Conservation (phyloP, 2,329 filamentous ascomycete species). For the Fusarium foetens region DNA sequence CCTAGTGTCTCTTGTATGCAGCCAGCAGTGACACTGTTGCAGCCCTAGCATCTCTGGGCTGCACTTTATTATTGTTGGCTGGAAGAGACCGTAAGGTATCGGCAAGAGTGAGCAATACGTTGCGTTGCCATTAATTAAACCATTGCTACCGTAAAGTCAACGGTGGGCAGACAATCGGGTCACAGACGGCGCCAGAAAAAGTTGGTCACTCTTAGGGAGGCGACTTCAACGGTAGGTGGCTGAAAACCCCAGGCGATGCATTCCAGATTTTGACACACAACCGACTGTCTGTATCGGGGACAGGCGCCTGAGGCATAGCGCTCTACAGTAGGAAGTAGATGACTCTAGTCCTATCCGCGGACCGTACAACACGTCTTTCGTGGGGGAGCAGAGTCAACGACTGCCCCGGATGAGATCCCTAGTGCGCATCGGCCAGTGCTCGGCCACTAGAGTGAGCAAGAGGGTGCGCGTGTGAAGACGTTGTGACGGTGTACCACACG, state of each 20-base stretch:
- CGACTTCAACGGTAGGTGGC: conserved; percentile 16
- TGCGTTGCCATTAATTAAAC: conserved; percentile 6
- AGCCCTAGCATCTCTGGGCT: conserved; percentile 26
- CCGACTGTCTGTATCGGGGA: conserved; percentile 8
- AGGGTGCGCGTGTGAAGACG: conserved; percentile 36
- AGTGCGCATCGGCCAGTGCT: conserved; percentile 16
- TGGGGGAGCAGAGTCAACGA: conserved; percentile 23
- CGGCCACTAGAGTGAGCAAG: conserved; percentile 26
- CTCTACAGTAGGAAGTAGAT: conserved; percentile 4
- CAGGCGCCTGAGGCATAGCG: conserved; percentile 1
- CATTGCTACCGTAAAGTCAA: conserved; percentile 24
- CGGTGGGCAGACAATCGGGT: conserved; percentile 30
- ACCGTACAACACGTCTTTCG: conserved; percentile 5
- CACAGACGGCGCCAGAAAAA: conserved; percentile 30
- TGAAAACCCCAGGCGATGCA: conserved; percentile 20
- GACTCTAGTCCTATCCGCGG: conserved; percentile 22
- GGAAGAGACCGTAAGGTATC: conserved; percentile 12
- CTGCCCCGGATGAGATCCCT: conserved; percentile 36
- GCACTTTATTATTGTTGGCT: conserved; percentile 33
- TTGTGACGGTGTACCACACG: conserved; percentile 33
- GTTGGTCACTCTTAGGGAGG: conserved; percentile 22
- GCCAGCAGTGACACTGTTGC: conserved; percentile 29
- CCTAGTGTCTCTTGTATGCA: conserved; percentile 31
- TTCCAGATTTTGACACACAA: conserved; percentile 33
- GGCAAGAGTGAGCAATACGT: conserved; percentile 10